phyloP scores from a whole-genome alignment of 495 filamentous ascomycete species.

The Podospora pseudopauciseta region DNA sequence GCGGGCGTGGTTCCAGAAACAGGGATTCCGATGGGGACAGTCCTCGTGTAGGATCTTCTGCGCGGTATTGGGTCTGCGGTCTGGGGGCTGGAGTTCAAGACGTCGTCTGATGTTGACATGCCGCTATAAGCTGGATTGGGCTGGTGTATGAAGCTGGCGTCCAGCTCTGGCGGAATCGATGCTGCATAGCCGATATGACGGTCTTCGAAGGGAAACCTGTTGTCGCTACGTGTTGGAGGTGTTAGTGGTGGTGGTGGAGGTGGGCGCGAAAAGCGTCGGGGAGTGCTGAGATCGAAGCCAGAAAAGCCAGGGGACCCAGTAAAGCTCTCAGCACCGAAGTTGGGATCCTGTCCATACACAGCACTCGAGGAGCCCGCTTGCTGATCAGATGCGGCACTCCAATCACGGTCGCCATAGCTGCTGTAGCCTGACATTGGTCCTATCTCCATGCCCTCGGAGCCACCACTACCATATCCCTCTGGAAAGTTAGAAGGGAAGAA shows the following conservation, averaged over 20 bases:
- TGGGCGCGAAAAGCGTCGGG: constrained; percentile 32
- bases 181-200: constrained; percentile 38
- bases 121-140: constrained; percentile 40
- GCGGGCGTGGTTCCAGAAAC: constrained; percentile 14
- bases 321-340: not conserved
- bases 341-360: not conserved
- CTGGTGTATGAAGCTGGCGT: constrained; percentile 40
- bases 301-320: not conserved
- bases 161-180: constrained; percentile 37
- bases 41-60: constrained; percentile 44
- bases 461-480: constrained; percentile 14
- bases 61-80: constrained; percentile 32
- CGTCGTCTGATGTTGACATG: constrained; percentile 30
- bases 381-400: not conserved
- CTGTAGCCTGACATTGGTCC: constrained; percentile 15
- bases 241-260: constrained; percentile 42
- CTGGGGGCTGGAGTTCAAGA: constrained; percentile 26
- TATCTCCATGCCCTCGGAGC: constrained; percentile 21
- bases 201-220: constrained; percentile 36
- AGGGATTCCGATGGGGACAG: constrained; percentile 36
- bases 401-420: constrained; percentile 7
- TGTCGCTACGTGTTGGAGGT: constrained; percentile 33
- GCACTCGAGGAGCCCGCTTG: not conserved
- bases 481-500: constrained; percentile 9
- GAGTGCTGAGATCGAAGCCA: constrained; percentile 18